A percentile compares a stretch with the other conserved stretches of the same genome.
phyloP scores from a whole-genome alignment of 306 rosid genomes.

The Prunus armeniaca region DNA sequence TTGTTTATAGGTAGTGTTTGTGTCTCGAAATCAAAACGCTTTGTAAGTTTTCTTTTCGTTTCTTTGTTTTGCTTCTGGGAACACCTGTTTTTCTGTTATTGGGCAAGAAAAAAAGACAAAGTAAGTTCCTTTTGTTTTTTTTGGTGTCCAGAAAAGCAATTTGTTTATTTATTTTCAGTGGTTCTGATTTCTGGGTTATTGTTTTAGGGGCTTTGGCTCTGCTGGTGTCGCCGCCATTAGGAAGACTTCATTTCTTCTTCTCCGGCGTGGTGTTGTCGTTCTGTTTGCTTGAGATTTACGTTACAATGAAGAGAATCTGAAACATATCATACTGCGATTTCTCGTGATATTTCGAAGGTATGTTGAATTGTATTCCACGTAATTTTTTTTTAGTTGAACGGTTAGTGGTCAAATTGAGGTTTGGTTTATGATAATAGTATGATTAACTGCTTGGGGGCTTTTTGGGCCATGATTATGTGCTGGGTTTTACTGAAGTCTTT shows the following conservation, averaged over 20 bases:
- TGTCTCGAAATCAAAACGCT: not conserved
- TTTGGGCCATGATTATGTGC: not conserved
- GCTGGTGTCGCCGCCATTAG: not conserved
- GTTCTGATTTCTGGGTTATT: conserved; percentile 30
- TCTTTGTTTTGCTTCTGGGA: not conserved
- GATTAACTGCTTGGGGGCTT: not conserved
- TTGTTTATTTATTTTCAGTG: not conserved
- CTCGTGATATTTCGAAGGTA: conserved; percentile 38
- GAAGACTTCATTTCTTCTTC: not conserved
- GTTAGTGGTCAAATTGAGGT: not conserved
- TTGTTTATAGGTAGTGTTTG: not conserved
- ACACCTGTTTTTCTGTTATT: not conserved
- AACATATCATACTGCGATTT: not conserved
- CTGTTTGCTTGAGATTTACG: conserved; percentile 56
- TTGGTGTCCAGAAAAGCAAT: not conserved
- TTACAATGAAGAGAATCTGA: conserved; percentile 40
- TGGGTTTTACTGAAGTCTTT: not conserved
- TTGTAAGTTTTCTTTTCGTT: not conserved
- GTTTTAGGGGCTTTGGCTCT: conserved; percentile 17
- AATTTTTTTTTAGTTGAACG: not conserved
- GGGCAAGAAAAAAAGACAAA: not conserved
- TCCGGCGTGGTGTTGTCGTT: conserved; percentile 10
- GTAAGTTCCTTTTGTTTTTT: conserved; percentile 14
- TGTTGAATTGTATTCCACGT: not conserved
- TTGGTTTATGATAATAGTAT: not conserved